Conservation (phyloP, 495 filamentous ascomycete species). For the Hypoxylon cercidicola region DNA sequence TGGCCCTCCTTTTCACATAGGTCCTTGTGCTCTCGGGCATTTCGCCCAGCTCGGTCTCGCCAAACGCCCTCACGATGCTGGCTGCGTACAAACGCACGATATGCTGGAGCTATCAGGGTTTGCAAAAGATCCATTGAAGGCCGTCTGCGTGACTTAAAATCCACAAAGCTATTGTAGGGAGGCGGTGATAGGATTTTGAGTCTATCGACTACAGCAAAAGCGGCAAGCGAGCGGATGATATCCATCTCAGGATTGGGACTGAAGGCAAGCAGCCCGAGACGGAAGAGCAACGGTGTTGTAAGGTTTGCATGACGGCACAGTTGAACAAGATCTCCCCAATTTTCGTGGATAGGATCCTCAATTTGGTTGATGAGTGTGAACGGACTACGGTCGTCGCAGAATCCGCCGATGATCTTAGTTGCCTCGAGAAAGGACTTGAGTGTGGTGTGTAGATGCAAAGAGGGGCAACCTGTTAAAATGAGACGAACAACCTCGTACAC, state of each 20-base stretch:
- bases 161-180: slow-evolving; percentile 35
- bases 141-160: slow-evolving; percentile 42
- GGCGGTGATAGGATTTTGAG: slow-evolving; percentile 45
- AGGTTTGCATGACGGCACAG: slow-evolving; percentile 39
- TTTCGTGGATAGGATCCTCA: slow-evolving; percentile 45
- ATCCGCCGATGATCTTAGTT: slow-evolving; percentile 50
- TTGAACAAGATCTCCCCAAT: slow-evolving; percentile 52
- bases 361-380: slow-evolving; percentile 47
- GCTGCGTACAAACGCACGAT: slow-evolving; percentile 16
- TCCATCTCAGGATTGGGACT: slow-evolving; percentile 40
- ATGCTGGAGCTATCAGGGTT: slow-evolving; percentile 26
- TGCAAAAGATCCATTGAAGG: slow-evolving; percentile 46
- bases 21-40: slow-evolving; percentile 38
- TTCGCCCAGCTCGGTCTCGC: slow-evolving; percentile 21
- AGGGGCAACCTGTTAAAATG: slow-evolving; percentile 40
- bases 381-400: slow-evolving; percentile 27
- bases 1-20: slow-evolving; percentile 41
- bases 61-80: no score
- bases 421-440: slow-evolving; percentile 42
- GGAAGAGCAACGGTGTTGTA: slow-evolving; percentile 44
- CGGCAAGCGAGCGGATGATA: slow-evolving; percentile 42
- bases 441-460: slow-evolving; percentile 32
- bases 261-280: slow-evolving; percentile 42
- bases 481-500: slow-evolving; percentile 48
- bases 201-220: slow-evolving; percentile 43